Conservation (phyloP, 108 stramenopile genomes). For the Discostella stelligeroides region DNA sequence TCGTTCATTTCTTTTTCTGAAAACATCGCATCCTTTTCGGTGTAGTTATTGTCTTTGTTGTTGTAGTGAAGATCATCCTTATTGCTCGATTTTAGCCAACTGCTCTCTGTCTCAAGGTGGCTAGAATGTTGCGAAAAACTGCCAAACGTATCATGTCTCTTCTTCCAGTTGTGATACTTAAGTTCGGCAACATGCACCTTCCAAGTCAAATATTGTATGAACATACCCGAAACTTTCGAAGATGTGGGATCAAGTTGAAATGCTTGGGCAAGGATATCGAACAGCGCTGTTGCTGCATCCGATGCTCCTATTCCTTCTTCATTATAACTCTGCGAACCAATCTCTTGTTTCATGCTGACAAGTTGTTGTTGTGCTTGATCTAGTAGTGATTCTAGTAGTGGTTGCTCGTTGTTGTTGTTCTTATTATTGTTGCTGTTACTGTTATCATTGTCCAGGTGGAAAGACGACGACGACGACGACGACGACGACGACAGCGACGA, state of each 20-base stretch:
- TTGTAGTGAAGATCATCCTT: background rate
- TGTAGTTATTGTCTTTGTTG: background rate
- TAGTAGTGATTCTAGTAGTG: conserved; percentile 20
- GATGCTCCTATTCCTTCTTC: background rate
- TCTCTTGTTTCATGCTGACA: too few relatives aligned
- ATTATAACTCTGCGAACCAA: too few relatives aligned
- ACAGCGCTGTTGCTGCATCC: conserved; percentile 41
- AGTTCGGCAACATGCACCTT: conserved; percentile 29
- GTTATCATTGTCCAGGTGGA: too few relatives aligned
- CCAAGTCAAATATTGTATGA: conserved; percentile 44
- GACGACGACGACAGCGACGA: background rate
- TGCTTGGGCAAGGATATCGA: conserved; percentile 56
- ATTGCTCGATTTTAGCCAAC: background rate
- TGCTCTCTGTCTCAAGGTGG: too few relatives aligned
- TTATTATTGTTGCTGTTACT: too few relatives aligned
- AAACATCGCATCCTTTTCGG: background rate
- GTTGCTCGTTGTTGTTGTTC: too few relatives aligned
- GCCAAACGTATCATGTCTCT: background rate
- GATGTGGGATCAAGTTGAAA: conserved; percentile 58
- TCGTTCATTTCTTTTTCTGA: conserved; percentile 27
- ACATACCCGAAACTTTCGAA: conserved; percentile 65
- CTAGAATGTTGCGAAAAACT: too few relatives aligned
- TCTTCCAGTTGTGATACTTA: conserved; percentile 28
- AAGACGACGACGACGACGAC: background rate
- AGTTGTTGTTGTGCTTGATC: conserved; percentile 20